These are phyloP conservation scores for Sporobolomyces roseus DNA, from an alignment of 768 basidiomycete genomes.

Conservation along the genomic window DNA sequence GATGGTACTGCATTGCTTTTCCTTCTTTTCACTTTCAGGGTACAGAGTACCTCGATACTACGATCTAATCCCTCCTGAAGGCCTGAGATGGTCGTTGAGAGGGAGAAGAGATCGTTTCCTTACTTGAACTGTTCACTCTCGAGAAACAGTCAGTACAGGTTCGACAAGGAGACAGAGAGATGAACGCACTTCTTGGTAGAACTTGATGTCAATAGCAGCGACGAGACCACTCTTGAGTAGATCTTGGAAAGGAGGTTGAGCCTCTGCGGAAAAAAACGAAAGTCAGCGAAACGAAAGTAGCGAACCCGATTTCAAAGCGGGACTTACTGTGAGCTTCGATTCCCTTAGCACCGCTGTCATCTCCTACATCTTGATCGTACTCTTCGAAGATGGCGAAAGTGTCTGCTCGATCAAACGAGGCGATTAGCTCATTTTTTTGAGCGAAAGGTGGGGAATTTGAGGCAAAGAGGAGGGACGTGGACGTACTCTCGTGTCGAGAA, in stretches of 20 bases:
- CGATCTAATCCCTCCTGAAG: too few species aligned
- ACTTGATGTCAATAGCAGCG: conserved; percentile 15
- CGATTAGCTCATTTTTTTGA: neutral
- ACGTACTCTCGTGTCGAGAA: conserved; percentile 4
- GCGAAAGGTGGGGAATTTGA: neutral
- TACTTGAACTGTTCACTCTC: too few species aligned
- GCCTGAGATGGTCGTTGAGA: too few species aligned
- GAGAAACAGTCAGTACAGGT: too few species aligned
- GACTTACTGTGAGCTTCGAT: conserved; percentile 34
- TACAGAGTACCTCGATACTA: too few species aligned
- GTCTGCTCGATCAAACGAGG: neutral
- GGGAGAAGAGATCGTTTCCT: neutral
- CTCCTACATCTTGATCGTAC: conserved; percentile 25
- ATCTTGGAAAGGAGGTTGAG: conserved; percentile 30
- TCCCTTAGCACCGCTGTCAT: neutral
- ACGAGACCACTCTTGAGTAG: conserved; percentile 27
- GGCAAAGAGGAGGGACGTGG: neutral
- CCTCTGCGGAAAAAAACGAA: neutral
- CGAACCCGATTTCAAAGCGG: neutral
- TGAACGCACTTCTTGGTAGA: conserved; percentile 21
- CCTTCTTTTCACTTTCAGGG: neutral
- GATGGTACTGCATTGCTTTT: conserved; percentile 2
- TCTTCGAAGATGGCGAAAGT: conserved; percentile 29
- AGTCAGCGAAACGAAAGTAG: neutral
- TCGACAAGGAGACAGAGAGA: too few species aligned